A percentile compares a stretch with the other conserved stretches of the same genome.
These are phyloP conservation scores for Geranomyces michiganensis DNA, from an alignment of 192 early-diverging fungal species.

Conservation along the genomic window DNA sequence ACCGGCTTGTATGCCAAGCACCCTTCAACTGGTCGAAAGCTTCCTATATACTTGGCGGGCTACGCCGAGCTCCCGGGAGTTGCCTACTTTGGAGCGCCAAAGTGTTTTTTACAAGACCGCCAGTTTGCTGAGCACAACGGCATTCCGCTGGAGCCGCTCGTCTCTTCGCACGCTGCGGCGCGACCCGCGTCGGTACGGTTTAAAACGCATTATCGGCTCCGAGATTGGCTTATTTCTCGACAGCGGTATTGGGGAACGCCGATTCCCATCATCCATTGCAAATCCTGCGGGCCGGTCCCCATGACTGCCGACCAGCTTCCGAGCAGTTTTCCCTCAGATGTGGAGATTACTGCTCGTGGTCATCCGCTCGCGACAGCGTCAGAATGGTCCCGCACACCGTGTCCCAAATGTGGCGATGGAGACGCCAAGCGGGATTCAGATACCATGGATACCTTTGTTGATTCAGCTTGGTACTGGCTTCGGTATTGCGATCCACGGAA, in stretches of 20 bases:
- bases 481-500: constrained; percentile 78
- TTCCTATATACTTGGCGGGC: constrained; percentile 27
- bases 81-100: constrained; percentile 16
- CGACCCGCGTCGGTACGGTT: neutral
- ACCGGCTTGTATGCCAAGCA: constrained; percentile 31
- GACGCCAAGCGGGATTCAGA: constrained; percentile 83
- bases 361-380: neutral
- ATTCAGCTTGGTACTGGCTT: constrained; percentile 97
- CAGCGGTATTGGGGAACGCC: constrained; percentile 98
- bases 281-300: constrained; percentile 78
- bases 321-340: constrained; percentile 60
- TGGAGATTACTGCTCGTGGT: neutral
- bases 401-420: constrained; percentile 29
- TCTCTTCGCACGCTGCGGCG: too few species aligned
- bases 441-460: constrained; percentile 98
- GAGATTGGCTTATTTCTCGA: constrained; percentile 95
- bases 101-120: constrained; percentile 1
- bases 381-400: neutral
- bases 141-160: neutral
- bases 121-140: constrained; percentile 27
- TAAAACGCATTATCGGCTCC: constrained; percentile 65
- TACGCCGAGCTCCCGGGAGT: constrained; percentile 1
- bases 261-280: constrained; percentile 91
- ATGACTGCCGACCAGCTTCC: constrained; percentile 82
- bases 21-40: neutral